Evolutionary conservation across 495 filamentous ascomycete genomes (phyloP).

Genomic region (Astrothelium subdiscretum): DNA sequence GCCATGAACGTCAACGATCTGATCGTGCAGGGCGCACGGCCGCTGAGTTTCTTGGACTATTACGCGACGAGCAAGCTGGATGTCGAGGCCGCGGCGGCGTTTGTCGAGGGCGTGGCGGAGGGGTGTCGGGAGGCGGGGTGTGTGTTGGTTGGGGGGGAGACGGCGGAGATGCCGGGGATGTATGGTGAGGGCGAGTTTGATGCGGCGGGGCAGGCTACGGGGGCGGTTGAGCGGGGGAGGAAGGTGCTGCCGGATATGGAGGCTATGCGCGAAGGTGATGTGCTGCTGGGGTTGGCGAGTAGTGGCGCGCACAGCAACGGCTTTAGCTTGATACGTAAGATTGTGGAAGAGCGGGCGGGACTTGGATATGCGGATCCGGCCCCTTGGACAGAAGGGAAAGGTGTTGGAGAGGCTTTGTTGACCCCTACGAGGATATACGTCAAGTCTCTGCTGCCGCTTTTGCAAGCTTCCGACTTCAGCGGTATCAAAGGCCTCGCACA

Average conservation of each 20-base stretch:
- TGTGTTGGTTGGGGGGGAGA: conserved; percentile 90
- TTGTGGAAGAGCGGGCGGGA: conserved; percentile 55
- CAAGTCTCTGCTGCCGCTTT: conserved; percentile 34
- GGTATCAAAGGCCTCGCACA: conserved; percentile 82
- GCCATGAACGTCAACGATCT: conserved; percentile 99
- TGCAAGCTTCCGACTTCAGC: conserved; percentile 29
- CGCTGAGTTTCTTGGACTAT: conserved; percentile 92
- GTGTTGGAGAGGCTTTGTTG: conserved; percentile 64
- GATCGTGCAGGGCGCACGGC: conserved; percentile 86
- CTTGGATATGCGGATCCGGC: conserved; percentile 55
- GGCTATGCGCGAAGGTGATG: conserved; percentile 68
- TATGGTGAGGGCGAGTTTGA: conserved; percentile 79
- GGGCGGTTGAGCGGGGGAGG: conserved; percentile 55
- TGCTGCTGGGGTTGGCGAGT: conserved; percentile 70
- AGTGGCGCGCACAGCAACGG: conserved; percentile 89
- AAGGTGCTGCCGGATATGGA: conserved; percentile 62
- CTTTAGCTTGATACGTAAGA: conserved; percentile 83
- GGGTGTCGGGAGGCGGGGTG: conserved; percentile 75
- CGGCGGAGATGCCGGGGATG: conserved; percentile 93
- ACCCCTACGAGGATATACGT: conserved; percentile 38
- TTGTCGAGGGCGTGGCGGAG: conserved; percentile 75
- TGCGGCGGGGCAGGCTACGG: conserved; percentile 76
- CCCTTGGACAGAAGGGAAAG: conserved; percentile 52
- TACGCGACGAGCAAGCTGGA: conserved; percentile 82
- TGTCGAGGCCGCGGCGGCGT: conserved; percentile 59